Conservation (phyloP, 345 rosid species). For the Jatropha curcas region DNA sequence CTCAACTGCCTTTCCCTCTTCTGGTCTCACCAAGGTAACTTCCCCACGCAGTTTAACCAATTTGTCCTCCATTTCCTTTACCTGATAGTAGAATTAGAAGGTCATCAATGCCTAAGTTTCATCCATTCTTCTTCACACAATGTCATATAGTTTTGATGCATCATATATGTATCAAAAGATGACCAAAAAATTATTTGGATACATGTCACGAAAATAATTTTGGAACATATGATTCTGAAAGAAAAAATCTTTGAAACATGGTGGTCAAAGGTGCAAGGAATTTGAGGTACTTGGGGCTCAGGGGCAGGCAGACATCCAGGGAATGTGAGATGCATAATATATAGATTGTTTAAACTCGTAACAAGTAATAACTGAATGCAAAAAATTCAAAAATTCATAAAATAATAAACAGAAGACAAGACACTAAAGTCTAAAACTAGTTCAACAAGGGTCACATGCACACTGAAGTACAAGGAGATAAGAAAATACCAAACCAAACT, state of each 20-base stretch:
- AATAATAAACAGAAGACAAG: neutral
- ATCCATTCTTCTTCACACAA: slow-evolving; percentile 1
- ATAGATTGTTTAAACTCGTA: too few species aligned
- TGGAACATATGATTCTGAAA: too few species aligned
- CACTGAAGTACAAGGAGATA: neutral
- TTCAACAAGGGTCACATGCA: neutral
- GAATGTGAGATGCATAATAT: neutral
- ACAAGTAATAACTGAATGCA: too few species aligned
- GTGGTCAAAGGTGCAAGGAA: slow-evolving; percentile 1
- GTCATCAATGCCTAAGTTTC: neutral
- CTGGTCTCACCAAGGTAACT: slow-evolving; percentile 75
- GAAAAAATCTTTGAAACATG: too few species aligned
- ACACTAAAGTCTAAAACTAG: neutral
- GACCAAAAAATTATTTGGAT: neutral
- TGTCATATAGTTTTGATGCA: too few species aligned
- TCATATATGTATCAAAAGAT: too few species aligned
- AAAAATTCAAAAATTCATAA: neutral
- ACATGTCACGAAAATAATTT: neutral
- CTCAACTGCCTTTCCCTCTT: slow-evolving; percentile 67
- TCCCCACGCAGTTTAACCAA: slow-evolving; percentile 69
- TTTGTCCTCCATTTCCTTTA: slow-evolving; percentile 67
- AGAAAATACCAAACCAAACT: neutral
- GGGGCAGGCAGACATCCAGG: neutral
- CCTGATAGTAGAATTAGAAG: slow-evolving; percentile 45
- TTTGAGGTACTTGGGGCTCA: neutral